Base-by-base conservation (phyloP, 139 green algal species). In the Chara braunii region DNA sequence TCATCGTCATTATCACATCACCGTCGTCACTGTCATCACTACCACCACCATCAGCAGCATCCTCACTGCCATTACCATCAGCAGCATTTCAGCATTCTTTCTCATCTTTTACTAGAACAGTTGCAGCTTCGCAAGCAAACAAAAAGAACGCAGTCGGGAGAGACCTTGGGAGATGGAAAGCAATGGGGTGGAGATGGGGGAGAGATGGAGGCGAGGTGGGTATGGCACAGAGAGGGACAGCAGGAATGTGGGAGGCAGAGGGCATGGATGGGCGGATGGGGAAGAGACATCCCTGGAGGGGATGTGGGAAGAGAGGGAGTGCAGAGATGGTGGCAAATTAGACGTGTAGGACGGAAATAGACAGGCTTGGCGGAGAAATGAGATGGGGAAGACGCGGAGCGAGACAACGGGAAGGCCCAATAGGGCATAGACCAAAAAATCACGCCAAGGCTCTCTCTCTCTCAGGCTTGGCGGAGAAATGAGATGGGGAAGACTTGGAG, bases 381-480 rank as follows among this genome's bases (percentile, higher is more conserved):
- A 40, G 35, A 55, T 40, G 7, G 45, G 5, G 14, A 55, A 55
- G 14, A 8, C 8, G 14, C 8, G 45, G 6, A 55, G 35, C 14
- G 6, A 30, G 7, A 55, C 35, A 40, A 55, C 45, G 7, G 7
- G 33, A 14, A 40, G 8, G 8, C 14, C 35, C 7, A 5, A 30
- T 5, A 14, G 33, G 5, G 8, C 8, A 55, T 55, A 30, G 51
- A 1, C 37, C 53, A 22, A 34, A 68, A 11, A 22, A 56, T 23
- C 42, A 68, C 3, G 24, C 54, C 11, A 52, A 68, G 24, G 64
- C 53, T 43, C 63, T 72, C 53, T 57, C 63, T 34, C 32, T 70
- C 8, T 64, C 63, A 1, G 61, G n/a, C 45, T 59, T n/a, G 18
- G 50, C n/a, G 50, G 45, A 23, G 45, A 18, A 18, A 14, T 31